phyloP scores from a whole-genome alignment of 495 filamentous ascomycete genomes.

The Terfezia claveryi region DNA sequence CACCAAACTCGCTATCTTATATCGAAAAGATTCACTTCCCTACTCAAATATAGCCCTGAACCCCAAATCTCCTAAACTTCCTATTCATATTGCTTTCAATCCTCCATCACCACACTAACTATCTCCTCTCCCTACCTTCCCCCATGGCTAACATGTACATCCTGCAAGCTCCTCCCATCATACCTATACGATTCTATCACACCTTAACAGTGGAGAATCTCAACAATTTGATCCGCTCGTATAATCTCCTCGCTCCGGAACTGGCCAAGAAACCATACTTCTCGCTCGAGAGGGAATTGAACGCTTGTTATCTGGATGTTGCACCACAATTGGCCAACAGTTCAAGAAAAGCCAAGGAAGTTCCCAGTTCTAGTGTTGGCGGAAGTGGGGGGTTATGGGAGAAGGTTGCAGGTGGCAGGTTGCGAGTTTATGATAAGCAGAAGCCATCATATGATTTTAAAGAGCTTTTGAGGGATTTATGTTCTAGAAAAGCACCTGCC shows the following conservation, averaged over 20 bases:
- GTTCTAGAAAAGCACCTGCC: neutral
- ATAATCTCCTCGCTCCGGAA: slow-evolving; percentile 84
- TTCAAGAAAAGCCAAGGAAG: slow-evolving; percentile 27
- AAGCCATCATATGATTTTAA: slow-evolving; percentile 57
- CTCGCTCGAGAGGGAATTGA: slow-evolving; percentile 60
- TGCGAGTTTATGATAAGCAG: slow-evolving; percentile 46
- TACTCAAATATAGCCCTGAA: no score
- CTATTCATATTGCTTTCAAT: no score
- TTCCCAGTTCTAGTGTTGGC: slow-evolving; percentile 18
- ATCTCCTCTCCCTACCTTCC: no score
- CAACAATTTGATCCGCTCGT: slow-evolving; percentile 61
- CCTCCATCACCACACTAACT: no score
- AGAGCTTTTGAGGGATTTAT: slow-evolving; percentile 75
- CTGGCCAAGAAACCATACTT: slow-evolving; percentile 89
- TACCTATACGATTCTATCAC: slow-evolving; percentile 39
- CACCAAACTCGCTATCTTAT: no score
- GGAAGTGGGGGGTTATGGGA: slow-evolving; percentile 29
- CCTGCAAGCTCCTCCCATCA: neutral
- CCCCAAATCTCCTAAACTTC: no score
- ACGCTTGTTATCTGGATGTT: slow-evolving; percentile 60
- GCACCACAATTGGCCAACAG: slow-evolving; percentile 53
- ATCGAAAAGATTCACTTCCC: no score
- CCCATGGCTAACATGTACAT: no score
- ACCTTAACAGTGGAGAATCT: slow-evolving; percentile 55
- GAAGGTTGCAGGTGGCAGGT: slow-evolving; percentile 29